Evolutionary conservation across 805 yeast genomes (phyloP).

Genomic region (Kazachstania bromeliacearum): DNA sequence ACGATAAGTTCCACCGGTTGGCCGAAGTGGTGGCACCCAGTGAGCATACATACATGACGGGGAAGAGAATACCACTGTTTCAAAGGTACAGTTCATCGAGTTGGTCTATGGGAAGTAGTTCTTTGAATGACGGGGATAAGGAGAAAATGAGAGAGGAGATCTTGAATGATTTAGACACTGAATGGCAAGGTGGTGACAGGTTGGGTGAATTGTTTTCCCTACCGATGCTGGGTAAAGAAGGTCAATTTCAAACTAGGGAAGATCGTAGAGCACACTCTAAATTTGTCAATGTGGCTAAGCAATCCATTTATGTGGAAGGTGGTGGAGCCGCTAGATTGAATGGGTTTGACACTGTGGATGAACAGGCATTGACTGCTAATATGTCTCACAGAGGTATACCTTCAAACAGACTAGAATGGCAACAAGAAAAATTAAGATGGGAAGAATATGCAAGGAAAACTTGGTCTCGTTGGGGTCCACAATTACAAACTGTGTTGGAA

Average conservation of each 20-base stretch:
- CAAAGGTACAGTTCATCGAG: too few species aligned
- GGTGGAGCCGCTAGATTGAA: background rate
- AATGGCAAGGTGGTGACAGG: constrained; percentile 68
- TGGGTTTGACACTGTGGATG: background rate
- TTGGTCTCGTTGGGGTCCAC: constrained; percentile 57
- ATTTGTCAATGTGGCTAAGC: constrained; percentile 5
- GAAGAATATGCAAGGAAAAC: constrained; percentile 36
- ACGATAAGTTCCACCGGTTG: too few species aligned
- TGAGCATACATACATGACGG: too few species aligned
- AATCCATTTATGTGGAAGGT: background rate
- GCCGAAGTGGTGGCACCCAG: too few species aligned
- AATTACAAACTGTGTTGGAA: constrained; percentile 47
- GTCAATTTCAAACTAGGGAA: too few species aligned
- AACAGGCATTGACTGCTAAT: too few species aligned
- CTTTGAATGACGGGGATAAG: constrained; percentile 9
- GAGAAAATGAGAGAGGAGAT: constrained; percentile 13
- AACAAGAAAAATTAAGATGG: constrained; percentile 23
- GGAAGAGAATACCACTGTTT: too few species aligned
- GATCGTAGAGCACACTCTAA: too few species aligned
- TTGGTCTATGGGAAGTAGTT: background rate
- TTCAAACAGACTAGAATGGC: constrained; percentile 11
- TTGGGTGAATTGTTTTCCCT: constrained; percentile 41
- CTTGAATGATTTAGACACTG: constrained; percentile 37
- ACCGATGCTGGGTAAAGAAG: constrained; percentile 18
- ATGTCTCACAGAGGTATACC: too few species aligned